Base-by-base conservation (phyloP, 768 basidiomycete species). In the Lepiota brunneoincarnata region DNA sequence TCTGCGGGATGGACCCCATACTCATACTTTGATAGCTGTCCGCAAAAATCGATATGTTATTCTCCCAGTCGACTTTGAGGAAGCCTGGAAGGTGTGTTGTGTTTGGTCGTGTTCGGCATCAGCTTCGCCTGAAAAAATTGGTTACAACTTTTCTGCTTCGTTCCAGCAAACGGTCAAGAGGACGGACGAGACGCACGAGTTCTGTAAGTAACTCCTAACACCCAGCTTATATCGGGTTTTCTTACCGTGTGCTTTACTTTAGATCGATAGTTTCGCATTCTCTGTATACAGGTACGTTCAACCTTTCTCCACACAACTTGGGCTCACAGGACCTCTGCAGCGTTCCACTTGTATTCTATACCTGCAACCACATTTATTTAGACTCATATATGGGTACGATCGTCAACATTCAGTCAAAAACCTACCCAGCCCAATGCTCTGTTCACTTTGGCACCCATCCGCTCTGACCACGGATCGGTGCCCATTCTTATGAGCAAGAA, bases 21-120 rank as follows among this genome's bases (percentile, higher is more conserved):
- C 31, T 54, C 5, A 17, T 57, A 24, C 38, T 20, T 40, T 18
- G 10, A 44, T 60, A 94, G 95, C 95, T 60, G 96, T 98, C 14
- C 87, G 96, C 55, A 98, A 98, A 76, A 98, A 98, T 71, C 89
- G 96, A 65, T 99, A 99, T 73, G 84, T 99, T 42, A 95, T 99
- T 66, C 76, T 98, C 18, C 96, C 97, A 0, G 83, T 89, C 12
- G 97, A 99, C 80, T 98, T 99, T 64, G 97, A 99, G 68, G 96
- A 98, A 71, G 94, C 94, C 67, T 99, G 95, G 95, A 98, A 98
- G 81, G 94, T 96, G 61, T 65, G 91, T 82, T 50, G 21, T 80
- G 59, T 84, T 87, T 85, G 76, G 66, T 60, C 28, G 60, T 81
- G 66, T 77, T 79, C 80, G 73, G 64, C 57, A 56, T 59, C 57